Base-by-base conservation (phyloP, 495 filamentous ascomycete species). In the Hypoxylon intermedium region DNA sequence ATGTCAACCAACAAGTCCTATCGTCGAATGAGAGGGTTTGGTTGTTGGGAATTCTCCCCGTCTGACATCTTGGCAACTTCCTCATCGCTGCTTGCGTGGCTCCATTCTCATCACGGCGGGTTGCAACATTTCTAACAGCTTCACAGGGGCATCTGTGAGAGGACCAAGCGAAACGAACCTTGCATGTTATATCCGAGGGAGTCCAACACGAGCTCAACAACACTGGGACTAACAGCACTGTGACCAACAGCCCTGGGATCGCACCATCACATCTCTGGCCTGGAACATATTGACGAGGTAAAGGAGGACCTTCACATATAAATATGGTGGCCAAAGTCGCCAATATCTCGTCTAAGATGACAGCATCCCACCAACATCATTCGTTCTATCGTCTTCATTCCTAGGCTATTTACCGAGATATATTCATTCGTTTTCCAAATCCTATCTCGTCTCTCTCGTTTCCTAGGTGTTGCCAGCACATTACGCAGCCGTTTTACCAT, bases 101-200 rank as follows among this genome's bases (percentile, higher is more conserved):
- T 49, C 48, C 61, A 50, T 59, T 44, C 24, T 30, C 3, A 16
- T 50, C 53, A 58, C 12, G 43, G 48, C 53, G 15, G 19, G 53
- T 57, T 49, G 13, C 34, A 38, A 28, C 46, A 20, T 47, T 46
- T 30, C 1, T 36, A 26, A 48, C 41, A 54, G 44, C 49, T 42
- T 38, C 47, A 41, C 43, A 26, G 37, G 60, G 43, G 20, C 9
- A 57, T 53, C 42, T 44, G 18, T 34, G 48, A 9, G 53, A 38
- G 23, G 61, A 50, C 54, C 30, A 48, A 58, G 44, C 49, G 54
- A 64, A 9, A 30, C 3, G 13, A 43, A 54, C 47, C 60, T 44
- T 43, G 49, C 30, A 33, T 21, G 38, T 30, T 23, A 19, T 41
- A 33, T 64, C 31, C 44, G 59, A 50, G 61, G 61, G 24, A 20